phyloP scores from a whole-genome alignment of 225 moss, liverwort and hornwort species.

The Anthoceros angustus region DNA sequence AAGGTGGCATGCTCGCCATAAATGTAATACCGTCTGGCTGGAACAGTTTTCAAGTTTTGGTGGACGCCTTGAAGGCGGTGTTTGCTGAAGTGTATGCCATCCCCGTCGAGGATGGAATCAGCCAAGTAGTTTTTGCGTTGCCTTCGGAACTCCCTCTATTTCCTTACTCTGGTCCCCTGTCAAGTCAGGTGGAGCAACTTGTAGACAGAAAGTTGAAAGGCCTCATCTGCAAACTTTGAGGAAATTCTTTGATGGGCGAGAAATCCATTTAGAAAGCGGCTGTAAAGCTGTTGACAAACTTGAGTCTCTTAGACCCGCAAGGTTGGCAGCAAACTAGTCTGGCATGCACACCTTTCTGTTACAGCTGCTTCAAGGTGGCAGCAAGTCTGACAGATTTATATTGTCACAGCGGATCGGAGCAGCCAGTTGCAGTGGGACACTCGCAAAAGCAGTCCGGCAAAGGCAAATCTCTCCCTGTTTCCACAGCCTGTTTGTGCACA shows the following conservation, averaged over 20 bases:
- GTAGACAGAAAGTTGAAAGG: slow-evolving; percentile 21
- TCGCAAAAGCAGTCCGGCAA: slow-evolving; percentile 32
- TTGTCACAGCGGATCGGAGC: background rate
- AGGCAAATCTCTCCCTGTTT: slow-evolving; percentile 16
- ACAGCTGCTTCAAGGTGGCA: no score
- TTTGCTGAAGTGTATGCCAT: slow-evolving; percentile 68
- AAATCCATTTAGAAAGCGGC: no score
- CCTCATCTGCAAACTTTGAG: background rate
- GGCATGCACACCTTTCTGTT: no score
- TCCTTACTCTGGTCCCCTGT: slow-evolving; percentile 19
- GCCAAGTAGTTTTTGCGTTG: slow-evolving; percentile 64
- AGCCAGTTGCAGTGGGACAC: background rate
- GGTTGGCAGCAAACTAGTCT: no score
- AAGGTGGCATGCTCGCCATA: slow-evolving; percentile 66
- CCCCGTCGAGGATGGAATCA: slow-evolving; percentile 40
- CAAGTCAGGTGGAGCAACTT: slow-evolving; percentile 18
- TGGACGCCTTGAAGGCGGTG: slow-evolving; percentile 31
- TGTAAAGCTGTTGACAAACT: no score
- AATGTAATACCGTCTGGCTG: slow-evolving; percentile 58
- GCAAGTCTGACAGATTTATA: no score
- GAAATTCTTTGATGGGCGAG: no score
- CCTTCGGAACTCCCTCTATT: slow-evolving; percentile 12
- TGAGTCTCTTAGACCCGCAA: no score
- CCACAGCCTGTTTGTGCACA: slow-evolving; percentile 20
- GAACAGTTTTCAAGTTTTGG: slow-evolving; percentile 22